These are phyloP conservation scores for Chaetoscypha palmicola DNA, from an alignment of 2,329 filamentous ascomycete genomes.

Conservation along the genomic window DNA sequence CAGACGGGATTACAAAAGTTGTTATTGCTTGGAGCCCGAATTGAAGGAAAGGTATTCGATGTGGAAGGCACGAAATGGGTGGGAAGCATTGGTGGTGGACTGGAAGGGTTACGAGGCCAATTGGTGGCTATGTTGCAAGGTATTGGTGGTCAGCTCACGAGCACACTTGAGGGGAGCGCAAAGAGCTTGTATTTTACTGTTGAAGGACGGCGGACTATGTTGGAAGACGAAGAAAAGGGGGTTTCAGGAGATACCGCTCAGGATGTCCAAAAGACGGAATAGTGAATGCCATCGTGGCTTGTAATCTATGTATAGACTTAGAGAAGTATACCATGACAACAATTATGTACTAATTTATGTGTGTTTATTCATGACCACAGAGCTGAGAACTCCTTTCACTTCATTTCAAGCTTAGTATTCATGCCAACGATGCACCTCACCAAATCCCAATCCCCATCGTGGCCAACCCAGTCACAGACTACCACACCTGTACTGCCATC, in stretches of 20 bases:
- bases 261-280: slow-evolving; percentile 19
- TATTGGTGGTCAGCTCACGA: slow-evolving; percentile 70
- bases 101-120: slow-evolving; percentile 74
- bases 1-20: slow-evolving; percentile 83
- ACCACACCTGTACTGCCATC: slow-evolving; percentile 80
- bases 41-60: slow-evolving; percentile 59
- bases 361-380: slow-evolving; percentile 2
- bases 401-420: slow-evolving; percentile 64
- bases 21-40: slow-evolving; percentile 74
- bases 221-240: slow-evolving; percentile 61
- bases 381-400: slow-evolving; percentile 5
- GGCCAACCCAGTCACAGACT: slow-evolving; percentile 89
- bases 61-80: slow-evolving; percentile 51
- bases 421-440: slow-evolving; percentile 81
- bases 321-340: slow-evolving; percentile 13
- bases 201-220: slow-evolving; percentile 70
- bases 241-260: slow-evolving; percentile 15
- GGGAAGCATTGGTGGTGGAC: slow-evolving; percentile 70
- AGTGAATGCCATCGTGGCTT: slow-evolving; percentile 10
- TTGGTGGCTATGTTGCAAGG: slow-evolving; percentile 75
- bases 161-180: slow-evolving; percentile 68
- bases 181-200: slow-evolving; percentile 83
- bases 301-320: slow-evolving; percentile 27
- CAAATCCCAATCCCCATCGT: slow-evolving; percentile 83
- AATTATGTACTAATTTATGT: slow-evolving; percentile 5